phyloP scores from a whole-genome alignment of 2,329 filamentous ascomycete genomes.

The Alternaria rosae region DNA sequence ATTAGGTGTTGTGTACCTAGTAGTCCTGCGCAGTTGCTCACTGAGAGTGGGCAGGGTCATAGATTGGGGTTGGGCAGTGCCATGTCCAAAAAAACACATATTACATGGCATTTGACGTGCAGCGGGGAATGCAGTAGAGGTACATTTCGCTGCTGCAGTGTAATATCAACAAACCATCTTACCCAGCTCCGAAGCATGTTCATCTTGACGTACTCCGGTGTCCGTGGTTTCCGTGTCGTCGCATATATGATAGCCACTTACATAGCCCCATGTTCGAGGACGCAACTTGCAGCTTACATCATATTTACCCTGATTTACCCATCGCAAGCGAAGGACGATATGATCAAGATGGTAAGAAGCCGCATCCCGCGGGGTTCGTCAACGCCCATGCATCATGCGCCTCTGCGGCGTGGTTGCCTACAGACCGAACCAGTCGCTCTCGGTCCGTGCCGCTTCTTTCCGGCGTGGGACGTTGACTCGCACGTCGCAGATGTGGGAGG shows the following conservation, averaged over 20 bases:
- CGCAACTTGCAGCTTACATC: background rate
- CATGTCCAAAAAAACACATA: background rate
- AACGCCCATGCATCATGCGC: conserved; percentile 6
- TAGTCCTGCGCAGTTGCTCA: background rate
- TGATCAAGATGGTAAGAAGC: background rate
- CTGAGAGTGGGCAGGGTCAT: conserved; percentile 1
- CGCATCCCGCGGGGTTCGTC: conserved; percentile 1
- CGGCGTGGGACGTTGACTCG: background rate
- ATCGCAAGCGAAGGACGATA: conserved; percentile 3
- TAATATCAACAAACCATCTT: conserved; percentile 2
- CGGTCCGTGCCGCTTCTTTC: conserved; percentile 1
- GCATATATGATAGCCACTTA: background rate
- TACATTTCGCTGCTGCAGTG: background rate
- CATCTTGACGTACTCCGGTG: background rate
- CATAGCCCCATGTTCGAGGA: background rate
- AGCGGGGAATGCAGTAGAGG: background rate
- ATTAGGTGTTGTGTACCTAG: background rate
- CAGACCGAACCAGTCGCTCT: background rate
- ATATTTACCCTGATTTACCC: conserved; percentile 2
- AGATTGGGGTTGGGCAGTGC: background rate
- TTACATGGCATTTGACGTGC: background rate
- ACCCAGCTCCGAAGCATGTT: background rate
- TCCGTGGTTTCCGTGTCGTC: background rate
- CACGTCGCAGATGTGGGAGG: background rate
- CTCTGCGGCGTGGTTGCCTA: conserved; percentile 9